Base-by-base conservation (phyloP, 2,329 filamentous ascomycete genomes). In the Dothideomycetidae sp. region DNA sequence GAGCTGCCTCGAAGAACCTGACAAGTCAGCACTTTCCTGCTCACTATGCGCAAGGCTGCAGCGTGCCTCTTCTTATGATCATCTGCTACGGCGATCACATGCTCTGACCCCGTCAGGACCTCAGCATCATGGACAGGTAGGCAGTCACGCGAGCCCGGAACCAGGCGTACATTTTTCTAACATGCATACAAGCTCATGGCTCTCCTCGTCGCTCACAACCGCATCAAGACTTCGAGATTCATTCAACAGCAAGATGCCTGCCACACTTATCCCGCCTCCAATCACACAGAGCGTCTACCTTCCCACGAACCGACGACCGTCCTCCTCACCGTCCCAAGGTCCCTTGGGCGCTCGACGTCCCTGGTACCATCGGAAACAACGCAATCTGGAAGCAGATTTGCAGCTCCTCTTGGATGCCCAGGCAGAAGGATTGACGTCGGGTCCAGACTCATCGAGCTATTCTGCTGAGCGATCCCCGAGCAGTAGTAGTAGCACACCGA, bases 331-430 rank as follows among this genome's bases (percentile, higher is more conserved):
- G 12, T 10, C 31, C 16, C 13, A 4, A 28, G 15, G 10, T 32
- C 7, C 11, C 12, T 23, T 29, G 23, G 10, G 21, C 21, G 3
- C 30, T 15, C 26, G 36, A 38, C 23, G 31, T 36, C 30, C 36
- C 33, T 29, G 40, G 32, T 36, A 41, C 33, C 36, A 38, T 11
- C 38, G 33, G 14, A 43, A 41, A 48, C 63, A 70, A 16, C 63
- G 60, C 39, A 57, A 70, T 44, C 63, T 76, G 7, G 64, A 76
- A 48, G 61, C 62, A 36, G 67, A 71, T 42, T 59, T 77, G 7
- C 73, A 77, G 51, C 59, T 61, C 40, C 56, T 75, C 9, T 66
- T 77, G 14, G 72, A 77, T 53, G 69, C 70, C 7, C 73, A 77
- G 51, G 68, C 70, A 19, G 70, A 73, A 46, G 70, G 67, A 12